Evolutionary conservation across 148 eudicot genomes (phyloP), one percentile per base, ranked within the genome.

Genomic region (Camellia japonica): DNA sequence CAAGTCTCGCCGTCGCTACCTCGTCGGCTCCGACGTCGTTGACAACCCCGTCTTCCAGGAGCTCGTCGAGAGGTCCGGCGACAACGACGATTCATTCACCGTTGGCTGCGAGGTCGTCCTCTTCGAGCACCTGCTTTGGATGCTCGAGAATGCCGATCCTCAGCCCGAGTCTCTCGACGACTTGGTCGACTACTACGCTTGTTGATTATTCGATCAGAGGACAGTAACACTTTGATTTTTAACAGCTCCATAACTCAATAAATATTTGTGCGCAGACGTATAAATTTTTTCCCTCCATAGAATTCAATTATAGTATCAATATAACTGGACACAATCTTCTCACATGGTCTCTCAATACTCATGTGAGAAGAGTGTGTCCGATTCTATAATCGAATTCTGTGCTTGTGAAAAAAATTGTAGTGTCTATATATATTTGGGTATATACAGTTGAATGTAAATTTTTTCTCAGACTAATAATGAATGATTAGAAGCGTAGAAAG

Each of bases 71-170:
- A 73, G 85, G 23, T 80, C 81, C 20, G 67, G 79, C 60, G 84
- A 63, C 19, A 71, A 75, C 1, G 77, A 69, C 6, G 87, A 81
- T 1, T 63, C 63, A 67, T 59, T 87, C 61, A 73, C 78, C 51
- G 87, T 92, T 30, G 85, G 85, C 2, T 92, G 96, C 42, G 96
- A 92, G 81, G 96, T 92, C 67, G 96, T 92, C 52, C 63, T 92
- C 77, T 92, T 92, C 71, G 93, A 92, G 46, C 96, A 92, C 80
- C 76, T 92, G 81, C 84, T 92, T 3, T 92, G 96, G 96, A 92
- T 92, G 96, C 89, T 92, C 30, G 90, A 90, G 58, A 87, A 92
- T 83, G 93, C 86, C 44, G 96, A 92, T 82, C 93, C 89, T 59
- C 90, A 90, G 54, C 87, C 88, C 15, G 90, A 87, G 15, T 87